Evolutionary conservation across 2,329 filamentous ascomycete genomes (phyloP).

Genomic region (Domatiomyces catenatus): DNA sequence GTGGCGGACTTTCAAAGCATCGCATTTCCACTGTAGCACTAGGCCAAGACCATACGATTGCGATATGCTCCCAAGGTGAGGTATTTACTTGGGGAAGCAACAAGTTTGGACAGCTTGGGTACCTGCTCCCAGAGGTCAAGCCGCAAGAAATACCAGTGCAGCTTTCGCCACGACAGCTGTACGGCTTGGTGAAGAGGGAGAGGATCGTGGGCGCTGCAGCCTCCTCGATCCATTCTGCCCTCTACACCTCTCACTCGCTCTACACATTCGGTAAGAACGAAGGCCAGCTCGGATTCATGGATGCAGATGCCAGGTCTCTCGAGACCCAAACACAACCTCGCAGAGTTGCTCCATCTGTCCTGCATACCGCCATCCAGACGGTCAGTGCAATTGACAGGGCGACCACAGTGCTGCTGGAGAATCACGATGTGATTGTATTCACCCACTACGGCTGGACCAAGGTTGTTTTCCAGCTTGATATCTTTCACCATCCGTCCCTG

Average conservation of each 20-base stretch:
- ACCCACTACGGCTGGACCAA: slow-evolving; percentile 94
- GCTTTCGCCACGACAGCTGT: slow-evolving; percentile 69
- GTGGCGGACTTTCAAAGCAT: slow-evolving; percentile 55
- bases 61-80: slow-evolving; percentile 70
- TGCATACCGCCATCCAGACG: slow-evolving; percentile 55
- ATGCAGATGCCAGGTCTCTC: slow-evolving; percentile 82
- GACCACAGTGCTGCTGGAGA: slow-evolving; percentile 70
- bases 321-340: slow-evolving; percentile 69
- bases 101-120: slow-evolving; percentile 70
- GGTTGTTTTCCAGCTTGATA: slow-evolving; percentile 64
- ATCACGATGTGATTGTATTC: slow-evolving; percentile 82
- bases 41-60: slow-evolving; percentile 82
- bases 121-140: slow-evolving; percentile 48
- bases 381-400: slow-evolving; percentile 83
- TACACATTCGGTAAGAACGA: slow-evolving; percentile 94
- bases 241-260: slow-evolving; percentile 63
- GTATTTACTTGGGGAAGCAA: slow-evolving; percentile 94
- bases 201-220: slow-evolving; percentile 66
- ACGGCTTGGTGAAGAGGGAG: slow-evolving; percentile 81
- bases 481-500: slow-evolving; percentile 55
- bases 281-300: slow-evolving; percentile 84
- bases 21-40: slow-evolving; percentile 64
- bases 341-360: slow-evolving; percentile 74
- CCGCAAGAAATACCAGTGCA: slow-evolving; percentile 72
- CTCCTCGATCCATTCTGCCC: slow-evolving; percentile 80